These are phyloP conservation scores for Candida boleticola DNA, from an alignment of 805 yeast genomes.

Conservation along the genomic window DNA sequence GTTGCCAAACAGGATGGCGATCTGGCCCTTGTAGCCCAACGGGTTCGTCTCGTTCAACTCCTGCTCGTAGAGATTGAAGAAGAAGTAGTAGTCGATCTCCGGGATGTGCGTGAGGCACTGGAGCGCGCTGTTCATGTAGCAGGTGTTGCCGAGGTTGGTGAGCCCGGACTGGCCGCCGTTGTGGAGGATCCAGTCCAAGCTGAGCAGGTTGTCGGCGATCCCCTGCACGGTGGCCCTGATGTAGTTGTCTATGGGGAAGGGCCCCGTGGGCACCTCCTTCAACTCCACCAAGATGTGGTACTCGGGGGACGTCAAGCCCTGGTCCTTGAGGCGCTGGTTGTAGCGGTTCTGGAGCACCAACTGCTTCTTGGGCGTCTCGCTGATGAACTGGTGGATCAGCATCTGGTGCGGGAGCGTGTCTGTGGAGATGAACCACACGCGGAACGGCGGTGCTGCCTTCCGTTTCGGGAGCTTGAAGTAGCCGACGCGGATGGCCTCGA, in stretches of 20 bases:
- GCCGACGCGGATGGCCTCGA: slow-evolving; percentile 22
- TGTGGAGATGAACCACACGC: slow-evolving; percentile 38
- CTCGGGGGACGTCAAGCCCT: slow-evolving; percentile 23
- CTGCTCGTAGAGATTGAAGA: slow-evolving; percentile 51
- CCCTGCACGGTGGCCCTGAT: slow-evolving; percentile 7
- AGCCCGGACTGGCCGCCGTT: slow-evolving; percentile 54
- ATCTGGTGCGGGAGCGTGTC: slow-evolving; percentile 23
- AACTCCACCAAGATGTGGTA: slow-evolving; percentile 31
- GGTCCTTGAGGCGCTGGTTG: slow-evolving; percentile 24
- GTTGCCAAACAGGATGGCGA: slow-evolving; percentile 73
- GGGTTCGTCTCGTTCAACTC: slow-evolving; percentile 82
- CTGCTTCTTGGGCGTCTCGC: slow-evolving; percentile 26
- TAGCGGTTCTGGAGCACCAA: slow-evolving; percentile 25
- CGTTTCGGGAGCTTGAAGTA: slow-evolving; percentile 18
- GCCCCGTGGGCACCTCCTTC: slow-evolving; percentile 11
- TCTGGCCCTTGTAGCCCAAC: slow-evolving; percentile 78
- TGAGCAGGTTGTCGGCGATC: neutral
- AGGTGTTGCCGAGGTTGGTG: slow-evolving; percentile 81
- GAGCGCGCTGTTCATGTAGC: slow-evolving; percentile 92
- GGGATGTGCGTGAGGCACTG: slow-evolving; percentile 89
- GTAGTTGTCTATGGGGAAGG: slow-evolving; percentile 24
- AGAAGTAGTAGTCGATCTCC: slow-evolving; percentile 74
- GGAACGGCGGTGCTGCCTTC: slow-evolving; percentile 14
- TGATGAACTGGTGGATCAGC: slow-evolving; percentile 23
- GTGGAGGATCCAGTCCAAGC: neutral